Evolutionary conservation across 2,329 filamentous ascomycete genomes (phyloP).

Genomic region (Myriosclerotinia scirpicola): DNA sequence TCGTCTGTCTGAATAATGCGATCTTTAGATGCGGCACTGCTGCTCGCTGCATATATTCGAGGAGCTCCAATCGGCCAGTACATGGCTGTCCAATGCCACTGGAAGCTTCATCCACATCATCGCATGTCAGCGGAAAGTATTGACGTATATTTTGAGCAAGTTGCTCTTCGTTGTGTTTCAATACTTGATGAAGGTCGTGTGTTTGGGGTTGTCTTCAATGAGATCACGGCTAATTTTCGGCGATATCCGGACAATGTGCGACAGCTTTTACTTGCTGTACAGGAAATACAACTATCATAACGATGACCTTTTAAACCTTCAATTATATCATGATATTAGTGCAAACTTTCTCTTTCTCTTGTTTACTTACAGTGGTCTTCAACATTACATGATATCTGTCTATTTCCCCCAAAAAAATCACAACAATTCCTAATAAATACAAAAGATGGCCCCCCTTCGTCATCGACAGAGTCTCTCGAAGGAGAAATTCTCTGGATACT

Average conservation of each 20-base stretch:
- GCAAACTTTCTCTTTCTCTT: neutral
- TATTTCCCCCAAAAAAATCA: neutral
- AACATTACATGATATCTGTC: neutral
- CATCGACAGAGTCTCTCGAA: slow-evolving; percentile 62
- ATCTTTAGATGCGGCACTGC: slow-evolving; percentile 55
- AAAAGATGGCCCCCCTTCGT: slow-evolving; percentile 37
- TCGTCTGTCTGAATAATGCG: slow-evolving; percentile 59
- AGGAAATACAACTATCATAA: neutral
- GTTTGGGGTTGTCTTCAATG: slow-evolving; percentile 4
- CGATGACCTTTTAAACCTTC: slow-evolving; percentile 1
- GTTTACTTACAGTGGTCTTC: neutral
- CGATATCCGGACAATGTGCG: neutral
- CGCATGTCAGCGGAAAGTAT: slow-evolving; percentile 39
- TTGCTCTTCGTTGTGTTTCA: slow-evolving; percentile 22
- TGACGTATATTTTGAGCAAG: slow-evolving; percentile 26
- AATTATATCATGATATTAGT: neutral
- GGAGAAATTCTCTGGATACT: slow-evolving; percentile 66
- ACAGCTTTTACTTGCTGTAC: neutral
- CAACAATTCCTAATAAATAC: neutral
- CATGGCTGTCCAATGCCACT: slow-evolving; percentile 56
- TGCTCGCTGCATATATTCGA: slow-evolving; percentile 77
- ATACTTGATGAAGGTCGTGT: slow-evolving; percentile 4
- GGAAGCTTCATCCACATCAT: slow-evolving; percentile 40
- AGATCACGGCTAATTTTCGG: slow-evolving; percentile 10
- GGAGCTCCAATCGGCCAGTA: slow-evolving; percentile 90